phyloP scores from a whole-genome alignment of 73 alveolate genomes.

The Stentor roeselii region DNA sequence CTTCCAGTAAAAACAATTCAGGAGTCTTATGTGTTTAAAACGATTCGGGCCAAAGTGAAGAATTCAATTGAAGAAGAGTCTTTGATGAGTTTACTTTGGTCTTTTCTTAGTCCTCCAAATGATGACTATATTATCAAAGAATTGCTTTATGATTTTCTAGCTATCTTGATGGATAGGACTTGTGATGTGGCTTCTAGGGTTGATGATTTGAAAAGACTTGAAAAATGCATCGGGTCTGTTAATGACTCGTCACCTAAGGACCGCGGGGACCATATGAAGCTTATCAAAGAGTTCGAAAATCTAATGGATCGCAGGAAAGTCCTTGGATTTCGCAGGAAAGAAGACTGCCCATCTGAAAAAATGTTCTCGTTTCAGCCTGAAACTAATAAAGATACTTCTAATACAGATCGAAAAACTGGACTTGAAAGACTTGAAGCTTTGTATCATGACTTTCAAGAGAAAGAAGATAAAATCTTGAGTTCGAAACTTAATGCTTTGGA shows the following conservation, averaged over 20 bases:
- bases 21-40: neutral
- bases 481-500: neutral
- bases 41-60: neutral
- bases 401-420: neutral
- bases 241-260: neutral
- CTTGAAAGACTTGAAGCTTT: slow-evolving; percentile 5
- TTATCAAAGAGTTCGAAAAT: neutral
- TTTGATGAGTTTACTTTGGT: neutral
- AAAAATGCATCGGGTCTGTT: neutral
- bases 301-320: neutral
- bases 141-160: neutral
- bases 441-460: slow-evolving; percentile 12
- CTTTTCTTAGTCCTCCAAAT: neutral
- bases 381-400: neutral
- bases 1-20: neutral
- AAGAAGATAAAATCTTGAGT: slow-evolving; percentile 23
- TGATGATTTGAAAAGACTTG: slow-evolving; percentile 4
- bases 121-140: neutral
- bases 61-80: neutral
- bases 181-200: neutral
- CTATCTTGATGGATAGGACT: neutral
- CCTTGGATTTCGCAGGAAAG: neutral
- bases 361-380: neutral
- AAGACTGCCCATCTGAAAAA: neutral
- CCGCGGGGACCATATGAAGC: neutral